Conservation (phyloP, 2,329 filamentous ascomycete genomes). For the Fusarium sp. region DNA sequence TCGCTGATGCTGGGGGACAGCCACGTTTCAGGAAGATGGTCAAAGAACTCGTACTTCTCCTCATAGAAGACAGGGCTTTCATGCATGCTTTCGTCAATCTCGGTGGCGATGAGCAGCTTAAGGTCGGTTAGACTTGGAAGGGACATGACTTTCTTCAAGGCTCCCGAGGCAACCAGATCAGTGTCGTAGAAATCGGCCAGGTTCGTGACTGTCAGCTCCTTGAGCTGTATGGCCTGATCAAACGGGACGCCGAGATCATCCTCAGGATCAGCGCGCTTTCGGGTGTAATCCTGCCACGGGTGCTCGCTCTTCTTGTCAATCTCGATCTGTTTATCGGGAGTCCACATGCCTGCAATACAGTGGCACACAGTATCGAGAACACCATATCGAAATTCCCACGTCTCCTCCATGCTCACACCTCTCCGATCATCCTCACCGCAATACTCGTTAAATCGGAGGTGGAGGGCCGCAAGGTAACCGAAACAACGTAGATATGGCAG, state of each 20-base stretch:
- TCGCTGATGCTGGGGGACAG: background rate
- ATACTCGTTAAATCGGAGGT: conserved; percentile 8
- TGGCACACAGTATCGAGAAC: background rate
- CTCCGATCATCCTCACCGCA: conserved; percentile 23
- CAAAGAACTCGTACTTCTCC: conserved; percentile 34
- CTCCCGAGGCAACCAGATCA: background rate
- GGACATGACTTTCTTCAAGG: conserved; percentile 1
- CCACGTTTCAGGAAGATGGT: conserved; percentile 34
- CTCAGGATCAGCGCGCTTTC: background rate
- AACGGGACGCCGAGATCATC: background rate
- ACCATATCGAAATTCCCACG: background rate
- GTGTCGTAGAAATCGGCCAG: conserved; percentile 19
- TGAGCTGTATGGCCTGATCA: conserved; percentile 9
- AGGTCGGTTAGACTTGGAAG: conserved; percentile 12
- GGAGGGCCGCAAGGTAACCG: background rate
- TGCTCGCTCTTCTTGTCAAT: background rate
- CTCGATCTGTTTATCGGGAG: background rate
- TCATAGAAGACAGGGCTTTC: background rate
- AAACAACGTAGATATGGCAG: conserved; percentile 23
- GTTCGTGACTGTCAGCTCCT: conserved; percentile 19
- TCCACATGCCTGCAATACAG: background rate
- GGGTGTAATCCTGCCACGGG: background rate
- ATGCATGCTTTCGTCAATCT: background rate
- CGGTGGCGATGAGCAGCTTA: conserved; percentile 2
- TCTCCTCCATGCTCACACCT: background rate